Evolutionary conservation across 257 asterid species (phyloP).

Genomic region (Lantana camara): DNA sequence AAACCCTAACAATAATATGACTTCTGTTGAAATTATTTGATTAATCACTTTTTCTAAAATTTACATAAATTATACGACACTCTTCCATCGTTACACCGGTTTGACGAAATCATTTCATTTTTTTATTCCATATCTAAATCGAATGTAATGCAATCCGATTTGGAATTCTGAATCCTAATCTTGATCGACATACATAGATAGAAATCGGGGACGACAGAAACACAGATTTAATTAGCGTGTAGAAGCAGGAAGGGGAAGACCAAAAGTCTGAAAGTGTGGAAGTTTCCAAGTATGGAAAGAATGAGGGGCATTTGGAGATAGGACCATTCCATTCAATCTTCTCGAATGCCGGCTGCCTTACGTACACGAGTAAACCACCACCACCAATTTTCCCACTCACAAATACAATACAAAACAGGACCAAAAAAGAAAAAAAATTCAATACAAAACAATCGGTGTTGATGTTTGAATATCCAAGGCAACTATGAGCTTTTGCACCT

Average conservation of each 20-base stretch:
- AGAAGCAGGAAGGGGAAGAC: not conserved
- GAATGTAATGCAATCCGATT: too few relatives aligned
- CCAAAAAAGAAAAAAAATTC: not conserved
- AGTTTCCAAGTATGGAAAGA: conserved; percentile 5
- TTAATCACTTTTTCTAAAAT: too few relatives aligned
- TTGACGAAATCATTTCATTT: too few relatives aligned
- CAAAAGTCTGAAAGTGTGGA: not conserved
- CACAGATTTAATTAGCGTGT: too few relatives aligned
- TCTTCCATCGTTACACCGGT: too few relatives aligned
- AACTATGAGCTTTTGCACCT: conserved; percentile 33
- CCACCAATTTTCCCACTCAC: not conserved
- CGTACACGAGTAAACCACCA: conserved; percentile 39
- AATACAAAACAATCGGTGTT: not conserved
- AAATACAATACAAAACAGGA: not conserved
- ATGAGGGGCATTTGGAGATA: not conserved
- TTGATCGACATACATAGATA: too few relatives aligned
- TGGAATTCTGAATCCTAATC: too few relatives aligned
- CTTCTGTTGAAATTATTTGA: too few relatives aligned
- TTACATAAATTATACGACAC: too few relatives aligned
- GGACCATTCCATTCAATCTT: conserved; percentile 36
- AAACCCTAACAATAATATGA: too few relatives aligned
- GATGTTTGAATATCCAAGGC: conserved; percentile 32
- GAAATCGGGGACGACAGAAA: too few relatives aligned
- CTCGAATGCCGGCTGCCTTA: conserved; percentile 45
- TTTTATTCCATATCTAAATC: too few relatives aligned